Percentiles rank a stretch among this genome's conserved stretches.
phyloP scores from a whole-genome alignment of 495 filamentous ascomycete genomes.

The Aspergillus cavernicola region DNA sequence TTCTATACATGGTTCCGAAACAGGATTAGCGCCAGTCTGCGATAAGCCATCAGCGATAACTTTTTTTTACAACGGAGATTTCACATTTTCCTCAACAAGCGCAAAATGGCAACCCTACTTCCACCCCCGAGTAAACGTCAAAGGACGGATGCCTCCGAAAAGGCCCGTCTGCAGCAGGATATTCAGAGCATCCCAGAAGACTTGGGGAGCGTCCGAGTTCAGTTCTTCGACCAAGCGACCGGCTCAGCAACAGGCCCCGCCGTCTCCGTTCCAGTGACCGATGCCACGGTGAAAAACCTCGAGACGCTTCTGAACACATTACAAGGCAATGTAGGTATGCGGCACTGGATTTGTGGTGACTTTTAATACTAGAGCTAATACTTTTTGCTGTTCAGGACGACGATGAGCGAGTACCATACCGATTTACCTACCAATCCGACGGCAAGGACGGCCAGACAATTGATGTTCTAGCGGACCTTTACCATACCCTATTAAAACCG shows the following conservation, averaged over 20 bases:
- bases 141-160: conserved; percentile 69
- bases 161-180: conserved; percentile 71
- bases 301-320: conserved; percentile 88
- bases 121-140: conserved; percentile 93
- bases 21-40: conserved; percentile 23
- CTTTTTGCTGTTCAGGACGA: conserved; percentile 47
- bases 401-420: conserved; percentile 81
- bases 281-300: conserved; percentile 85
- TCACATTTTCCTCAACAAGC: conserved; percentile 5
- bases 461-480: conserved; percentile 66
- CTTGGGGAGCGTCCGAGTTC: conserved; percentile 75
- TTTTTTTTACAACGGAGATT: conserved; percentile 17
- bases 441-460: conserved; percentile 50
- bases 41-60: conserved; percentile 16
- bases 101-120: conserved; percentile 76
- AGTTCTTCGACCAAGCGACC: conserved; percentile 82
- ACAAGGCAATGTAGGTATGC: conserved; percentile 66
- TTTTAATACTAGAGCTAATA: neutral
- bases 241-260: conserved; percentile 62
- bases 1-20: conserved; percentile 23
- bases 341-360: neutral
- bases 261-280: conserved; percentile 76
- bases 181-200: conserved; percentile 66
- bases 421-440: conserved; percentile 68
- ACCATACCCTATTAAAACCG: conserved; percentile 62